Evolutionary conservation across 352 stramenopile genomes (phyloP).

Genomic region (Phytophthora colocasiae): DNA sequence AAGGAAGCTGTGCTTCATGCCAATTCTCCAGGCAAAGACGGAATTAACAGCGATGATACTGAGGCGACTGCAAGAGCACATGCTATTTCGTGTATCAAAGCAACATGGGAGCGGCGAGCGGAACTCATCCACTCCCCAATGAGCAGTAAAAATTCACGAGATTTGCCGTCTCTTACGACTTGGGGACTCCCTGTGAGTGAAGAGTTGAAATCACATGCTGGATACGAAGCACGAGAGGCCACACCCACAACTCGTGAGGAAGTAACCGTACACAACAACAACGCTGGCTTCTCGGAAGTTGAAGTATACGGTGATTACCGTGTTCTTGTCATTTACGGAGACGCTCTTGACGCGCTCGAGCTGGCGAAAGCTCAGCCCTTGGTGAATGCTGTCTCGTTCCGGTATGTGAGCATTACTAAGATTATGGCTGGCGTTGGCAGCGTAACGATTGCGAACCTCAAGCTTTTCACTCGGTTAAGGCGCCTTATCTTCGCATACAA

Average conservation of each 20-base stretch:
- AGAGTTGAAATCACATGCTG: background rate
- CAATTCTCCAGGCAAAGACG: constrained; percentile 39
- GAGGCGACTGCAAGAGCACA: constrained; percentile 56
- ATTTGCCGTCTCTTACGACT: constrained; percentile 10
- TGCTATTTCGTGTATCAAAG: constrained; percentile 51
- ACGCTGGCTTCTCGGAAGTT: constrained; percentile 72
- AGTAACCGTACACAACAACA: constrained; percentile 53
- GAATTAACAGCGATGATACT: constrained; percentile 41
- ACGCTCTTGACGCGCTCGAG: constrained; percentile 70
- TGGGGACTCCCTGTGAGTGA: constrained; percentile 17
- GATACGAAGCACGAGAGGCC: constrained; percentile 44
- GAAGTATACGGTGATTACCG: constrained; percentile 76
- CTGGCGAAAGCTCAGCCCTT: constrained; percentile 56
- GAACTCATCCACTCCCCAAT: constrained; percentile 11
- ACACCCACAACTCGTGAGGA: constrained; percentile 61
- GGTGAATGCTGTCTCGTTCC: constrained; percentile 75
- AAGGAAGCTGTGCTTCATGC: constrained; percentile 50
- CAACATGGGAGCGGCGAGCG: constrained; percentile 42
- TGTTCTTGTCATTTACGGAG: constrained; percentile 72
- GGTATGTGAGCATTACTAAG: constrained; percentile 57
- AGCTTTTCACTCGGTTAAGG: constrained; percentile 63
- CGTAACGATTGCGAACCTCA: constrained; percentile 51
- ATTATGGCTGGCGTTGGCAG: constrained; percentile 45
- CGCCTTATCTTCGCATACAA: constrained; percentile 75
- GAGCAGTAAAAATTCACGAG: constrained; percentile 19